Evolutionary conservation across 169 alveolate genomes (phyloP).

Genomic region (Plasmodium gonderi): DNA sequence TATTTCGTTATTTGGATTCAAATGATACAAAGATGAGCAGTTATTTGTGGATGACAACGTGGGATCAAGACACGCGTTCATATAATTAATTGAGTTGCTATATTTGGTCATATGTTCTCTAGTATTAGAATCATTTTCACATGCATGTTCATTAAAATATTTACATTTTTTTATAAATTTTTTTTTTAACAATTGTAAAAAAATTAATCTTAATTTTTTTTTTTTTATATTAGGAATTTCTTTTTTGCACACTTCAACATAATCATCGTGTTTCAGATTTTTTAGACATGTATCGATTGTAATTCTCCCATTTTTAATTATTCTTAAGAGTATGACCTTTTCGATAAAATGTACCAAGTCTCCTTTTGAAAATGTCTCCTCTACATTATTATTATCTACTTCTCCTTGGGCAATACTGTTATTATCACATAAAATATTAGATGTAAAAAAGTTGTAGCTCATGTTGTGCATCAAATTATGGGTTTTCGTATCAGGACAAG

Average conservation of each 20-base stretch:
- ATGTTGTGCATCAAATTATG: neutral
- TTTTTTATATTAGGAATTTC: conserved; percentile 30
- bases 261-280: conserved; percentile 35
- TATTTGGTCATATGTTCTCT: neutral
- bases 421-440: neutral
- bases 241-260: conserved; percentile 62
- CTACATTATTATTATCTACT: neutral
- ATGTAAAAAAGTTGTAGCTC: neutral
- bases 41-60: neutral
- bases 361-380: neutral
- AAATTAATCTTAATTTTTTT: conserved; percentile 24
- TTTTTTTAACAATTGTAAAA: conserved; percentile 50
- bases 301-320: conserved; percentile 63
- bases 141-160: conserved; percentile 55
- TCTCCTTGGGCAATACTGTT: neutral
- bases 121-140: conserved; percentile 21
- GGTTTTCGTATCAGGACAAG: neutral
- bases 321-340: conserved; percentile 49
- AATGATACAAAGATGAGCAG: neutral
- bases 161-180: conserved; percentile 57
- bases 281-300: conserved; percentile 42
- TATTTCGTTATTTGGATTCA: neutral
- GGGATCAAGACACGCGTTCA: neutral
- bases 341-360: conserved; percentile 23
- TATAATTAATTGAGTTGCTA: conserved; percentile 1